Base-by-base conservation (phyloP, 2,329 filamentous ascomycete species). In the Coleophoma crateriformis region DNA sequence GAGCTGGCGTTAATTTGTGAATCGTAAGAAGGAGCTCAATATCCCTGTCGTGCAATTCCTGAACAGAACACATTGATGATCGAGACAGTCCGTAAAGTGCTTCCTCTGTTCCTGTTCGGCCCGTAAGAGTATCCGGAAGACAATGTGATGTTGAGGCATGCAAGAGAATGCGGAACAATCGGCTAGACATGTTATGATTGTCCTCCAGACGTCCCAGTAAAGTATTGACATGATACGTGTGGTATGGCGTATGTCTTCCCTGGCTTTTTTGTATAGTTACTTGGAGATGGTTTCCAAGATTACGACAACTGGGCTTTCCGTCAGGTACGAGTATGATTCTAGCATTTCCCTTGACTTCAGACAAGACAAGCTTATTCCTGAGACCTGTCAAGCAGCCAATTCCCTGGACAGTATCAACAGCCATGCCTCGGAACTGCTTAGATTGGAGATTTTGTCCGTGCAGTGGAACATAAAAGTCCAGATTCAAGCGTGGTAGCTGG, bases 101-200 rank as follows among this genome's bases (percentile, higher is more conserved):
- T 42, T 76, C 61, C 53, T 84, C 79, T 0, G 77, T 80, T 0
- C 81, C 81, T 0, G 77, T 84, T 5, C 63, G 61, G 0, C 57
- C 46, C 0, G 73, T 77, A 0, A 82, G 63, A 0, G 63, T 64
- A 53, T 84, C 79, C 0, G 74, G 72, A 0, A 80, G 61, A 22
- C 69, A 77, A 45, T 71, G 70, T 0, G 78, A 77, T 2, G 80
- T 84, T 0, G 81, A 49, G 0, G 74, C 78, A 52, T 84, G 79
- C 0, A 84, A 60, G 27, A 76, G 75, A 8, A 67, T 66, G 0
- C 80, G 63, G 15, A 73, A 69, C 0, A 86, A 63, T 46, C 75
- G 78, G 59, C 76, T 78, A 11, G 73, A 68, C 0, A 82, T 43
- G 12, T 65, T 75, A 0, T 73, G 75, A 52, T 73, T 77, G 15